phyloP scores from a whole-genome alignment of 2,329 filamentous ascomycete species.

The Dactylellina drechsleri region DNA sequence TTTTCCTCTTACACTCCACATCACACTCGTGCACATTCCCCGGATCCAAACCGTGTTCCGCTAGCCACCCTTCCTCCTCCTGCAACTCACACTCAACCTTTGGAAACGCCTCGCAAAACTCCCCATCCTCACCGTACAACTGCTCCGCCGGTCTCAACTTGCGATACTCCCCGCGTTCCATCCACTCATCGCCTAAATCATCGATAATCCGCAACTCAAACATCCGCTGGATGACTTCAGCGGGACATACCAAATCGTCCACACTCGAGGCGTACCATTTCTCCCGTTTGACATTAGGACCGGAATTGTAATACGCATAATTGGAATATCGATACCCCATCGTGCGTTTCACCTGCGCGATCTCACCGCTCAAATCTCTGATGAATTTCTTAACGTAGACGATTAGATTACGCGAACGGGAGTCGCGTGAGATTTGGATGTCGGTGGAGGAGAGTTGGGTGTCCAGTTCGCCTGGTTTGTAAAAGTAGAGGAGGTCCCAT shows the following conservation, averaged over 20 bases:
- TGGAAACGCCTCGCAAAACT: slow-evolving; percentile 8
- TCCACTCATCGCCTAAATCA: slow-evolving; percentile 23
- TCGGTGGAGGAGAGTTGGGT: slow-evolving; percentile 10
- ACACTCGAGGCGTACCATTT: slow-evolving; percentile 31
- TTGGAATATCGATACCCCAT: slow-evolving; percentile 31
- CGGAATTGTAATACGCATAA: slow-evolving; percentile 24
- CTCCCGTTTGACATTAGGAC: slow-evolving; percentile 19
- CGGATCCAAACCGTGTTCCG: slow-evolving; percentile 30
- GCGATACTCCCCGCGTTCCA: slow-evolving; percentile 2
- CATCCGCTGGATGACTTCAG: slow-evolving; percentile 37
- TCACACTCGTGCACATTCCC: slow-evolving; percentile 37
- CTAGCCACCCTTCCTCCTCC: background rate
- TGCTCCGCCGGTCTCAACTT: background rate
- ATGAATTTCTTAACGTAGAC: slow-evolving; percentile 18
- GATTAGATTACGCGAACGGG: background rate
- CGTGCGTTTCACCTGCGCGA: slow-evolving; percentile 8
- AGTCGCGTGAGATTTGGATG: slow-evolving; percentile 7
- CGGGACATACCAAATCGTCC: slow-evolving; percentile 22
- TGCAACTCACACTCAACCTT: slow-evolving; percentile 29
- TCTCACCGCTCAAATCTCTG: slow-evolving; percentile 6
- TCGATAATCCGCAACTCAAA: slow-evolving; percentile 11
- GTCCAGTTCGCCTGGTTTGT: slow-evolving; percentile 31
- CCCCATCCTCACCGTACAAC: slow-evolving; percentile 10
- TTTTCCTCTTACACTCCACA: slow-evolving; percentile 34
- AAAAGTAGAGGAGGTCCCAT: slow-evolving; percentile 41